Percentiles rank a stretch among this genome's conserved stretches.
phyloP scores from a whole-genome alignment of 2,329 filamentous ascomycete genomes.

The Pyrenophora seminiperda region DNA sequence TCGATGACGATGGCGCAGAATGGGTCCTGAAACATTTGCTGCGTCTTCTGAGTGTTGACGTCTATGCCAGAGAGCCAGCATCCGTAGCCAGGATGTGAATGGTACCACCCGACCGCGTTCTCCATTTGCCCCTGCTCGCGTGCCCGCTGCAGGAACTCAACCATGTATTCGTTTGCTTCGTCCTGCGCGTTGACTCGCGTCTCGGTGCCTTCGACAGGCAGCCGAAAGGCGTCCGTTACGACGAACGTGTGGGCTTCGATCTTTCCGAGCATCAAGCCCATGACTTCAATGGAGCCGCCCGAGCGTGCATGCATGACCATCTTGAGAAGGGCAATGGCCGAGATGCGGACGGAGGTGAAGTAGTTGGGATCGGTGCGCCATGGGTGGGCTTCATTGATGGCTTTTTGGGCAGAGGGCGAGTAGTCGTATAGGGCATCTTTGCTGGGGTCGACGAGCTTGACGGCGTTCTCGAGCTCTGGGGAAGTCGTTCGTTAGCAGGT shows the following conservation, averaged over 20 bases:
- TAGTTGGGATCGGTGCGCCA: conserved; percentile 81
- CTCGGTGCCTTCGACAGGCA: conserved; percentile 98
- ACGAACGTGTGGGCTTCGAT: conserved; percentile 84
- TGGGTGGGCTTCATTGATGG: conserved; percentile 67
- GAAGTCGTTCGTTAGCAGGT: conserved; percentile 23
- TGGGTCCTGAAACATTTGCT: conserved; percentile 85
- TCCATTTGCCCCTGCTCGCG: conserved; percentile 79
- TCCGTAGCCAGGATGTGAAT: conserved; percentile 95
- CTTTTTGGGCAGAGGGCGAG: conserved; percentile 70
- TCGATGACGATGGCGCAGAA: conserved; percentile 97
- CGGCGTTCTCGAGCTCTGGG: conserved; percentile 83
- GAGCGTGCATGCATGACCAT: conserved; percentile 99
- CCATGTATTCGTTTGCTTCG: conserved; percentile 96
- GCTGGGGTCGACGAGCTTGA: conserved; percentile 78
- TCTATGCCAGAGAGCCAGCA: conserved; percentile 98
- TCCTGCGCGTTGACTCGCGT: conserved; percentile 95
- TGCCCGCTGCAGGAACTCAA: conserved; percentile 78
- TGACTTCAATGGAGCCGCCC: conserved; percentile 88
- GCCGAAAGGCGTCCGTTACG: conserved; percentile 89
- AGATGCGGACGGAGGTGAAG: conserved; percentile 94
- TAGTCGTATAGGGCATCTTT: conserved; percentile 93
- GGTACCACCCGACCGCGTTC: conserved; percentile 97
- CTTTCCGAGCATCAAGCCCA: conserved; percentile 98
- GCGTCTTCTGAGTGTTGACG: conserved; percentile 82
- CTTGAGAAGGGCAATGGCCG: conserved; percentile 90